A percentile compares a stretch with the other conserved stretches of the same genome.
phyloP scores from a whole-genome alignment of 2,329 filamentous ascomycete species.

The Pyricularia sp. region DNA sequence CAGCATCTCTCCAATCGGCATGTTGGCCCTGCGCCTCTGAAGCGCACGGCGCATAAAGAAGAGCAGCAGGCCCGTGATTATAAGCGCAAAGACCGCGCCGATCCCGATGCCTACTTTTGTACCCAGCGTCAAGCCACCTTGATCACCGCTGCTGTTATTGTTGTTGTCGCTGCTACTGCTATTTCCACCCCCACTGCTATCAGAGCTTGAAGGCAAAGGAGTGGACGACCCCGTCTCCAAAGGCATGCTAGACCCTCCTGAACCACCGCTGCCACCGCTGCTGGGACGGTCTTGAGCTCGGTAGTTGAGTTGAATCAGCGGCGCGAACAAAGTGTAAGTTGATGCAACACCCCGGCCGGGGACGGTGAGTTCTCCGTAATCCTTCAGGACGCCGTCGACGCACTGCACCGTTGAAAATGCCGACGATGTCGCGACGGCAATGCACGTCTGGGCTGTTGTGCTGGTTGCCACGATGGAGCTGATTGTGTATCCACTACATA shows the following conservation, averaged over 20 bases:
- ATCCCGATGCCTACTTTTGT: conserved; percentile 13
- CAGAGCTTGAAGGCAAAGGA: neutral
- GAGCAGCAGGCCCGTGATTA: conserved; percentile 3
- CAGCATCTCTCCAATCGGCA: neutral
- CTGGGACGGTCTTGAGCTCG: conserved; percentile 5
- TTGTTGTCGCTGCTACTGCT: neutral
- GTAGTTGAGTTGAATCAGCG: conserved; percentile 21
- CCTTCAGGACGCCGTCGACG: conserved; percentile 11
- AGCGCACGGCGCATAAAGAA: neutral
- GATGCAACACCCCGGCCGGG: conserved; percentile 9
- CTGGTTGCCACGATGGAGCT: neutral
- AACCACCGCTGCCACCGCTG: neutral
- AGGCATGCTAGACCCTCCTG: neutral
- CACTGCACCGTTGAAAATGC: conserved; percentile 14
- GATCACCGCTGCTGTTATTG: neutral
- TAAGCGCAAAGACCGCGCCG: conserved; percentile 10
- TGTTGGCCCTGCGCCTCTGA: neutral
- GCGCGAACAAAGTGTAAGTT: conserved; percentile 13
- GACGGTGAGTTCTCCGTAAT: conserved; percentile 10
- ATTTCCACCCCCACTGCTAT: neutral
- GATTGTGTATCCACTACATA: conserved; percentile 12
- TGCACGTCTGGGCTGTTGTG: conserved; percentile 10
- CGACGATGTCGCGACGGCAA: conserved; percentile 5
- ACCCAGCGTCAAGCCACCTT: neutral
- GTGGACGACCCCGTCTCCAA: neutral